Base-by-base conservation (phyloP, 208 protist genomes). In the Endotrypanum monterogeii region DNA sequence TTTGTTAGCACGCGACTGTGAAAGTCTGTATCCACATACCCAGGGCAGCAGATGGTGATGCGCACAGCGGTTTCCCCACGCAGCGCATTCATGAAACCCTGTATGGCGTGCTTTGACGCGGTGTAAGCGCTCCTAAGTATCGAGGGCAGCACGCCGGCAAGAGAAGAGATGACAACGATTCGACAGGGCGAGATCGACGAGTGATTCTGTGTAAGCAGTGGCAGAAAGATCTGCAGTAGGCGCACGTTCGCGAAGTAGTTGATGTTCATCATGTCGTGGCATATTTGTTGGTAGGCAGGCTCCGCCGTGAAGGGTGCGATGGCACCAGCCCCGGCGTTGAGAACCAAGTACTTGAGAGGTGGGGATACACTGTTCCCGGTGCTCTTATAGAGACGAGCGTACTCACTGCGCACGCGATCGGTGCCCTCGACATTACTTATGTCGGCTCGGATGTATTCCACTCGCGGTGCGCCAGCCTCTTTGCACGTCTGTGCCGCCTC, bases 181-280 rank as follows among this genome's bases (percentile, higher is more conserved):
- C 89, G 79, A 76, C 88, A 90, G 1, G 89, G 87, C 39, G 73
- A 80, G 35, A 37, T 51, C 6, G 57, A 12, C n/a, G 74, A 79
- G 67, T 93, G 76, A 1, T 67, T 83, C 51, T 62, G 58, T 39
- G 70, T 74, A n/a, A 94, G 78, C 58, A 73, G 44, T 30, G 89
- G 89, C 12, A 96, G 79, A 32, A 94, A 87, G 2, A 61, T 28
- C 83, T 94, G 89, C 72, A 94, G 67, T 41, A 96, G 66, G 2
- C 89, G 83, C 58, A 96, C 89, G 51, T 96, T 96, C 12, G 92
- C 76, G 55, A 94, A 88, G 83, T 94, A 96, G 80, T 96, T 96
- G 72, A 96, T 89, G 62, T 88, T 72, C 92, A 96, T 94, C 82
- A 96, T 78, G 16, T 88, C 83, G 35, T 82, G 69, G 55, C 87